These are phyloP conservation scores for Rugonectria rugulosa DNA, from an alignment of 2,329 filamentous ascomycete species.

Conservation along the genomic window DNA sequence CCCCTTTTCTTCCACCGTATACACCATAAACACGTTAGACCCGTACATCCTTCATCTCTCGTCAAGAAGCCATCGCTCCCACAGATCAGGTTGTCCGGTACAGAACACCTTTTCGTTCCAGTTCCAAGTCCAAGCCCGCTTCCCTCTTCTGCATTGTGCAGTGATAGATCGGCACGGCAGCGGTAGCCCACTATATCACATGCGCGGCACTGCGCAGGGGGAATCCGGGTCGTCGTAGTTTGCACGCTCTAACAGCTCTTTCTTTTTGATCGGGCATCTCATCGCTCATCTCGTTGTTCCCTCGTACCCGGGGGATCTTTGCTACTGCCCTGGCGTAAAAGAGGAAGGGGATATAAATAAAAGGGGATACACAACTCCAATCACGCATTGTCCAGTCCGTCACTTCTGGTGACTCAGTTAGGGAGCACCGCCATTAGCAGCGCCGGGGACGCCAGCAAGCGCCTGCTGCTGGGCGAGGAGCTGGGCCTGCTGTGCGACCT, in stretches of 20 bases:
- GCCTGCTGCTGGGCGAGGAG: constrained; percentile 41
- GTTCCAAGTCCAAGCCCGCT: too few species aligned
- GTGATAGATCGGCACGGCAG: constrained; percentile 11
- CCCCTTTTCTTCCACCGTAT: constrained; percentile 8
- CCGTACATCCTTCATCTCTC: constrained; percentile 16
- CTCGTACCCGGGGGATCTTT: constrained; percentile 39
- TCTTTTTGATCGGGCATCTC: constrained; percentile 38
- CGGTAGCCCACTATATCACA: constrained; percentile 27
- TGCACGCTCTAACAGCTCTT: constrained; percentile 41
- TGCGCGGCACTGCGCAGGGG: constrained; percentile 36
- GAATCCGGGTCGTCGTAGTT: constrained; percentile 38
- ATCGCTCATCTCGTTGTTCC: constrained; percentile 37
- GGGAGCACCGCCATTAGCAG: constrained; percentile 37
- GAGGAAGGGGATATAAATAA: constrained; percentile 39
- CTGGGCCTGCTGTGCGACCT: constrained; percentile 48
- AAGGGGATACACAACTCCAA: constrained; percentile 34
- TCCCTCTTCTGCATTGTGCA: constrained; percentile 6
- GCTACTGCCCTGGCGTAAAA: constrained; percentile 38
- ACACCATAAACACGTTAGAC: neutral
- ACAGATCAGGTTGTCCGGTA: constrained; percentile 16
- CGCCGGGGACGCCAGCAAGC: constrained; percentile 28
- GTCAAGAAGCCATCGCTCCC: constrained; percentile 12
- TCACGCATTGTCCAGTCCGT: constrained; percentile 29
- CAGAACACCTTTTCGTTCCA: constrained; percentile 4
- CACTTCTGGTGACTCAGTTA: constrained; percentile 24